Evolutionary conservation across 2,329 filamentous ascomycete genomes (phyloP).

Genomic region (Didymella pinodella): DNA sequence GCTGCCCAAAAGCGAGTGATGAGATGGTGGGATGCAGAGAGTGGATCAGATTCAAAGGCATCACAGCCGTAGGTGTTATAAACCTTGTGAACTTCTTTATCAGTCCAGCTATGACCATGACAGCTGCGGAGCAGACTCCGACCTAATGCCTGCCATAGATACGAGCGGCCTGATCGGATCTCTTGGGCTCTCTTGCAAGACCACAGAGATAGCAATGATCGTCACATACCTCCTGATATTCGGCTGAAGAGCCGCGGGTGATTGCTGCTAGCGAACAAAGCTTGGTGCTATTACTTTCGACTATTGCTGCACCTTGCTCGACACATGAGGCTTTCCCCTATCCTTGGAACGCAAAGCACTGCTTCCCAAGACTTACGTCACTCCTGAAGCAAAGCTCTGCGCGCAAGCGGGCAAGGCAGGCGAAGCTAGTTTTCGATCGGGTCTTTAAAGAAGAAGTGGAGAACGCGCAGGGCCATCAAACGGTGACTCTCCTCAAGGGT

Average conservation of each 20-base stretch:
- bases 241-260: background rate
- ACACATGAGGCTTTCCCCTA: background rate
- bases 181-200: background rate
- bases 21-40: background rate
- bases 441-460: conserved; percentile 18
- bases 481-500: background rate
- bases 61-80: background rate
- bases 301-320: background rate
- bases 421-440: background rate
- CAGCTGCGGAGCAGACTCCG: conserved; percentile 1
- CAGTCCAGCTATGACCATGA: background rate
- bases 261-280: background rate
- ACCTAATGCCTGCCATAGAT: background rate
- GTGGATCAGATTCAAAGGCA: background rate
- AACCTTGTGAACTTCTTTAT: background rate
- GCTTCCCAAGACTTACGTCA: background rate
- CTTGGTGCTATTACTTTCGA: background rate
- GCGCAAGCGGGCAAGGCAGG: background rate
- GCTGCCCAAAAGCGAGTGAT: background rate
- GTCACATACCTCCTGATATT: background rate
- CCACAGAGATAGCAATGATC: background rate
- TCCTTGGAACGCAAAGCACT: background rate
- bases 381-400: background rate
- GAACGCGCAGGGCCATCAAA: conserved; percentile 2
- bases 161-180: background rate